Base-by-base conservation (phyloP, 768 basidiomycete genomes). In the Leccinum uliginosum region DNA sequence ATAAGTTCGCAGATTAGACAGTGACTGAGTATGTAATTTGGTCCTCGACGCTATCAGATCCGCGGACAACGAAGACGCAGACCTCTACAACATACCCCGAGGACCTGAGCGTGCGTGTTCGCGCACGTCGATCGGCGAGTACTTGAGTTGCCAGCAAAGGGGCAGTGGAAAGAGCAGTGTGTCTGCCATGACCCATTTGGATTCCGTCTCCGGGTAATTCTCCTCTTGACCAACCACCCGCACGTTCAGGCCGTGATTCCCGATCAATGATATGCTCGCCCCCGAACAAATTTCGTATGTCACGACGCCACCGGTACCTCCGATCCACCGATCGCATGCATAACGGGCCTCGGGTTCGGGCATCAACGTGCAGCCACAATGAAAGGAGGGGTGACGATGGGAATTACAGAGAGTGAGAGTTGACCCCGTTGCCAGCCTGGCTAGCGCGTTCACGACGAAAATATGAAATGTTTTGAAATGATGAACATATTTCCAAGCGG, bases 361-460 rank as follows among this genome's bases (percentile, higher is more conserved):
- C 48, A 76, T 88, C 56, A 79, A 89, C 60, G 86, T 87, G 67
- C 66, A 65, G 10, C 65, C 40, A 0, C 71, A 81, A 3, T 83
- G 80, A 81, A 3, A 83, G 81, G 80, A 73, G 81, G 55, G 83
- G 81, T 2, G 72, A 74, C 7, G 83, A 86, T 58, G 83, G 80
- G 1, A 74, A 74, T 46, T 66, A 84, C 51, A 69, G 77, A 50
- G 83, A 84, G 60, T 85, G 83, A 12, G 30, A 30, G 14, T 34
- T 34, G 12, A 24, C 12, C 24, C 29, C 44, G 19, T 10, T 30
- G 45, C 4, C 17, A 1, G 24, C 40, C 12, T 35, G 17, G 4
- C 21, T 5, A 2, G 3, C 15, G 23, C 23, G 45, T n/a, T 47
- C 24, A n/a, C 24, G 45, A 46, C 45, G 15, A 15, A 11, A 15